These are phyloP conservation scores for Coniferiporia sulphurascens DNA, from an alignment of 1,284 basidiomycete genomes.

Conservation along the genomic window DNA sequence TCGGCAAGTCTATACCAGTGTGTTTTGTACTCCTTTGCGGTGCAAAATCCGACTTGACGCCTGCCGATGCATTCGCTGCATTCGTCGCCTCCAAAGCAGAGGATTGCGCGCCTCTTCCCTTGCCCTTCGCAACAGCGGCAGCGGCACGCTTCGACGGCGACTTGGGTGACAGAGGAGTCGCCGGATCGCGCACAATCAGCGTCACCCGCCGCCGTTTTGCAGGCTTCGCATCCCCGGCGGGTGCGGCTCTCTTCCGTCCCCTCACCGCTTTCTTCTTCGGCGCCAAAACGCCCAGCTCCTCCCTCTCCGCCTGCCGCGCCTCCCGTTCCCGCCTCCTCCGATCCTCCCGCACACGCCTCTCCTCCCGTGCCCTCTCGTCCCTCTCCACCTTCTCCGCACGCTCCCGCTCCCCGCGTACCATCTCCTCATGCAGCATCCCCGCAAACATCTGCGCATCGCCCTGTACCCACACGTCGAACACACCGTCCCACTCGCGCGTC, in stretches of 20 bases:
- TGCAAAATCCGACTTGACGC: not conserved
- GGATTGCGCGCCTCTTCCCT: not conserved
- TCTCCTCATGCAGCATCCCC: not conserved
- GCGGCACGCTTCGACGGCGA: not conserved
- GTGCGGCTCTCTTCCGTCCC: not conserved
- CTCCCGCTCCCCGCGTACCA: not conserved
- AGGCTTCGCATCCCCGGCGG: not conserved
- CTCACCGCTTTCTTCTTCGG: not conserved
- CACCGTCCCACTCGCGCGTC: constrained; percentile 82
- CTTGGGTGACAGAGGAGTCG: not conserved
- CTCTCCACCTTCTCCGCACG: not conserved
- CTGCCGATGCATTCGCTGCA: not conserved
- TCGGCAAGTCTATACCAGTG: not conserved
- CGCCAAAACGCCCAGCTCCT: not conserved
- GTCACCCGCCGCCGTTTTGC: not conserved
- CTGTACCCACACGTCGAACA: constrained; percentile 89
- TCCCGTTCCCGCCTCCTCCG: not conserved
- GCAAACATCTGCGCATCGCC: constrained; percentile 80
- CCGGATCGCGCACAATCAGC: not conserved
- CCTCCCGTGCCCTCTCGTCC: not conserved
- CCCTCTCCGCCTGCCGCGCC: not conserved
- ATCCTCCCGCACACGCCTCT: constrained; percentile 9
- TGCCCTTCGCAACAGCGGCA: not conserved
- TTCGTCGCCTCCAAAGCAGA: not conserved
- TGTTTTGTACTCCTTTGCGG: not conserved